Percentiles rank a stretch among this genome's conserved stretches.
phyloP scores from a whole-genome alignment of 1,284 basidiomycete species.

The Trametes polyzona region DNA sequence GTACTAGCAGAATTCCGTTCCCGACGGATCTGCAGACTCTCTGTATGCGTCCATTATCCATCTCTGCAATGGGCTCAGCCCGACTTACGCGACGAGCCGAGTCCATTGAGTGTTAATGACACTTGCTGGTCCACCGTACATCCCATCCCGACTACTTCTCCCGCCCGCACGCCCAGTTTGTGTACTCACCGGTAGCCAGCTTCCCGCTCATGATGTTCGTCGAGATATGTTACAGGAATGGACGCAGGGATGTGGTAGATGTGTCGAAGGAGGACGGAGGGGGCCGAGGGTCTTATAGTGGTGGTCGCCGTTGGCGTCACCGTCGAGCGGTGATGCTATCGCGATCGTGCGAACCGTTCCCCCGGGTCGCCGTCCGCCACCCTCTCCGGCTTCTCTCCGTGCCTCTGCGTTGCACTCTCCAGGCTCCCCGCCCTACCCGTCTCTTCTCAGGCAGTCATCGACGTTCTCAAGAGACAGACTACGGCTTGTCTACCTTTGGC shows the following conservation, averaged over 20 bases:
- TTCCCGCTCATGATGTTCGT: conserved; percentile 38
- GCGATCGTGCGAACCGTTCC: conserved; percentile 23
- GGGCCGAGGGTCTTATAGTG: conserved; percentile 15
- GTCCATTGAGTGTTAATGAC: not conserved
- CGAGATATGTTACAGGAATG: conserved; percentile 8
- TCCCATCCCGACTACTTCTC: not conserved
- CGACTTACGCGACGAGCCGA: too few species aligned
- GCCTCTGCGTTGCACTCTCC: too few species aligned
- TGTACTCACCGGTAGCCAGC: conserved; percentile 40
- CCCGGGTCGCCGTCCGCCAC: conserved; percentile 16
- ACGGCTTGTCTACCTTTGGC: conserved; percentile 2
- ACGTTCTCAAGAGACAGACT: not conserved
- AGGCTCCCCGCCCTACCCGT: not conserved
- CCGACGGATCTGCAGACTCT: too few species aligned
- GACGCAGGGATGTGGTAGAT: not conserved
- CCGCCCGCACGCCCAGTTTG: not conserved
- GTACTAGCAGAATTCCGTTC: too few species aligned
- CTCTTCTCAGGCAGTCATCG: conserved; percentile 11
- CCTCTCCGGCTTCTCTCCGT: conserved; percentile 5
- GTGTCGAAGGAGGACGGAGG: not conserved
- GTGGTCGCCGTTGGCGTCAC: conserved; percentile 16
- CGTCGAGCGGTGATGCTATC: conserved; percentile 18
- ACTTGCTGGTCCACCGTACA: not conserved
- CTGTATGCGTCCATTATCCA: too few species aligned
- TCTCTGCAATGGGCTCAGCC: too few species aligned